Conservation (phyloP, 768 basidiomycete genomes). For the Termitomyces sp. region DNA sequence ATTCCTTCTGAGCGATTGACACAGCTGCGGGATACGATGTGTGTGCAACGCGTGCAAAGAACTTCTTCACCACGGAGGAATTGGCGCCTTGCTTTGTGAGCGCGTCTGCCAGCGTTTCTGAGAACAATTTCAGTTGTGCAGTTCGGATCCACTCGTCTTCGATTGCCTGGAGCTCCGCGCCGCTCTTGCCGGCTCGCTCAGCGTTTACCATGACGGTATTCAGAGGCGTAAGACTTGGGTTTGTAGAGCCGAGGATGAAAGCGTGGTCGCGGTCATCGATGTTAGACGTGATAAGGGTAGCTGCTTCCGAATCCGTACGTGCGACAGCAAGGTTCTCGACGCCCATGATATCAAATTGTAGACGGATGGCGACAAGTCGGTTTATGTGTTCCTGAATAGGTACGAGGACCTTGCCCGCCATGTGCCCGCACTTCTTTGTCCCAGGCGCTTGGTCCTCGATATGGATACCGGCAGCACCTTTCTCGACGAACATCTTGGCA, state of each 20-base stretch:
- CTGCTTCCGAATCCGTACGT: conserved; percentile 96
- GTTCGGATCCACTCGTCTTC: conserved; percentile 83
- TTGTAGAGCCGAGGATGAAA: conserved; percentile 93
- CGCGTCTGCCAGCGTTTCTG: conserved; percentile 64
- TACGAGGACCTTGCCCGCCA: conserved; percentile 95
- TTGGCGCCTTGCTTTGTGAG: conserved; percentile 53
- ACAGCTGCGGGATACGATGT: conserved; percentile 68
- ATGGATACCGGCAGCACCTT: conserved; percentile 96
- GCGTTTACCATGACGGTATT: conserved; percentile 81
- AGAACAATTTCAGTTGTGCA: conserved; percentile 81
- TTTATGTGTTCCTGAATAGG: conserved; percentile 98
- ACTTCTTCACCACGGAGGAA: conserved; percentile 48
- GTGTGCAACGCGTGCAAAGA: conserved; percentile 57
- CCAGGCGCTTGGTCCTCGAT: conserved; percentile 97
- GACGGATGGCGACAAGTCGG: conserved; percentile 92
- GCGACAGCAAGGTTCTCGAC: conserved; percentile 92
- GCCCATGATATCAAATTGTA: conserved; percentile 98
- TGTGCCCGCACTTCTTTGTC: conserved; percentile 94
- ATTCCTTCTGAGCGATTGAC: conserved; percentile 72
- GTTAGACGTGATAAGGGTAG: conserved; percentile 94
- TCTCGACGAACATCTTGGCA: conserved; percentile 97
- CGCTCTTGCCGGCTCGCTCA: conserved; percentile 73
- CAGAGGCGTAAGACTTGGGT: conserved; percentile 62
- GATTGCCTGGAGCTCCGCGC: conserved; percentile 75
- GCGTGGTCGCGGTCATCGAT: conserved; percentile 97